Conservation (phyloP, 257 asterid species). For the Nicotiana benthamiana region DNA sequence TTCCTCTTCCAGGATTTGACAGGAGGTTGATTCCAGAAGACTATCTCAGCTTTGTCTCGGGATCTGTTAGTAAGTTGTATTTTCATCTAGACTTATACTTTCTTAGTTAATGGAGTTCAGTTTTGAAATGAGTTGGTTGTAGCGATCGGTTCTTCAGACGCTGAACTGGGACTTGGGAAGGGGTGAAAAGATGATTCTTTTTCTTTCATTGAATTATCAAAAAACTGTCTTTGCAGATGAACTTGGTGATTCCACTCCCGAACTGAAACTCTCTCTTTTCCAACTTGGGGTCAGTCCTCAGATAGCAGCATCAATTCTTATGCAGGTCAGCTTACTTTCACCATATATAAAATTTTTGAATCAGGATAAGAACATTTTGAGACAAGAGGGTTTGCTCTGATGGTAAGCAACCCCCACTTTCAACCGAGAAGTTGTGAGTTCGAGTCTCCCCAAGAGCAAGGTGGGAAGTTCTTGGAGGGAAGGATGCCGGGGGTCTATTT, state of each 20-base stretch:
- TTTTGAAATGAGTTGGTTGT: conserved; percentile 3
- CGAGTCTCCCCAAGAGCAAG: no score
- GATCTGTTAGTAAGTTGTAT: conserved; percentile 64
- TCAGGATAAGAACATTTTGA: conserved; percentile 1
- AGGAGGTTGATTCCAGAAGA: conserved; percentile 86
- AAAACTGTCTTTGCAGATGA: conserved; percentile 50
- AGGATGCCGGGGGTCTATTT: no score
- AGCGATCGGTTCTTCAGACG: not conserved
- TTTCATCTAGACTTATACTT: not conserved
- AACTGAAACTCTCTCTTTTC: conserved; percentile 88
- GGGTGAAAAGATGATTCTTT: not conserved
- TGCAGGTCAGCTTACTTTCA: conserved; percentile 60
- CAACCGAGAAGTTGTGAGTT: no score
- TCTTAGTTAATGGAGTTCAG: not conserved
- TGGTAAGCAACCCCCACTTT: no score
- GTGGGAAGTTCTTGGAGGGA: no score
- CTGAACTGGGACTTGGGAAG: not conserved
- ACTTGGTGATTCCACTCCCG: conserved; percentile 75
- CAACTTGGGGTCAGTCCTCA: conserved; percentile 99
- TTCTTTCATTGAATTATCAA: not conserved
- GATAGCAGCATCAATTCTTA: conserved; percentile 90
- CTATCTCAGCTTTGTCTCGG: conserved; percentile 80
- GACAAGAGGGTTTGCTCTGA: no score
- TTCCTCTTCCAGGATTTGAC: conserved; percentile 94
- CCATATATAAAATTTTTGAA: conserved; percentile 10